A percentile compares a stretch with the other conserved stretches of the same genome.
Evolutionary conservation across 31 red algal genomes (phyloP).

Genomic region (Endocladia muricata): DNA sequence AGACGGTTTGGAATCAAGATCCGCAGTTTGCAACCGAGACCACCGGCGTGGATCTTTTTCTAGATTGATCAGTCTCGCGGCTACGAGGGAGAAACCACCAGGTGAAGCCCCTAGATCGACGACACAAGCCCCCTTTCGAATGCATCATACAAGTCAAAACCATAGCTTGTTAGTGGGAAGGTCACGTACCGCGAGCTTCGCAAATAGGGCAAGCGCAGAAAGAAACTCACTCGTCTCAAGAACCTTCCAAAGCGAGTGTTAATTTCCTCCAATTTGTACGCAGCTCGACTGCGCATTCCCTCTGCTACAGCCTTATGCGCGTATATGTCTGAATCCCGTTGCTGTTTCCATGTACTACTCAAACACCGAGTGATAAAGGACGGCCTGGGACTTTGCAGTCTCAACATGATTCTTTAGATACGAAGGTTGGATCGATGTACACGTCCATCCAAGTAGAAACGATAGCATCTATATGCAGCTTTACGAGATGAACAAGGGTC

Average conservation of each 20-base stretch:
- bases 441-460: too few relatives aligned
- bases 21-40: background rate
- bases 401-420: too few relatives aligned
- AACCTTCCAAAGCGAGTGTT: conserved; percentile 40
- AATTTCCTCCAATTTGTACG: conserved; percentile 79
- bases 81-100: conserved; percentile 66
- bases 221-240: conserved; percentile 33
- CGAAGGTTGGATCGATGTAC: too few relatives aligned
- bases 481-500: too few relatives aligned
- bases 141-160: background rate
- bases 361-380: background rate
- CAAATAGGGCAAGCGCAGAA: background rate
- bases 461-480: too few relatives aligned
- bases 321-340: conserved; percentile 51
- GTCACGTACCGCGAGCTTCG: too few relatives aligned
- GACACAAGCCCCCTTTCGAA: conserved; percentile 36
- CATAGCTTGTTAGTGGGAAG: background rate
- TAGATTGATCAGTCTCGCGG: conserved; percentile 33
- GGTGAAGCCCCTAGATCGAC: conserved; percentile 84
- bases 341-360: conserved; percentile 47
- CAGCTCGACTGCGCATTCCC: conserved; percentile 69
- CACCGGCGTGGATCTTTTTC: conserved; percentile 21
- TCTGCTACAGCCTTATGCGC: conserved; percentile 38
- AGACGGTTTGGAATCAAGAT: background rate
- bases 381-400: too few relatives aligned